These are phyloP conservation scores for Kuraishia cidri DNA, from an alignment of 805 yeast genomes.

Conservation along the genomic window DNA sequence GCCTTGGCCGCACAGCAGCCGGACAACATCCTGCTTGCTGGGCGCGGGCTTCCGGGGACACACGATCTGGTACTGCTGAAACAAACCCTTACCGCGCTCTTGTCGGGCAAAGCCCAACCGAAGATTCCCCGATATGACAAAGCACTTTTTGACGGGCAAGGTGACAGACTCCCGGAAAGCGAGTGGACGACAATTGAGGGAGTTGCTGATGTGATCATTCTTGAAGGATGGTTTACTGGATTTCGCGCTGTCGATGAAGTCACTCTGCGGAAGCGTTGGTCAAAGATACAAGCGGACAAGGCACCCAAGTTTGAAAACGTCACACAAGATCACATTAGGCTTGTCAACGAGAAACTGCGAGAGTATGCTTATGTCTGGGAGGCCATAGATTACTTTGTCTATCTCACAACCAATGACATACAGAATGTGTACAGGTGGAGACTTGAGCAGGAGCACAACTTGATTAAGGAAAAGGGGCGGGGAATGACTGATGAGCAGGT, in stretches of 20 bases:
- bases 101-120: slow-evolving; percentile 9
- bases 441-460: slow-evolving; percentile 58
- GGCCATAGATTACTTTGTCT: slow-evolving; percentile 50
- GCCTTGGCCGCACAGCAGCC: slow-evolving; percentile 27
- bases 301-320: slow-evolving; percentile 11
- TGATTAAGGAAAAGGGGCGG: slow-evolving; percentile 41
- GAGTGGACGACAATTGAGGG: slow-evolving; percentile 24
- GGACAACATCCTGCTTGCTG: slow-evolving; percentile 47
- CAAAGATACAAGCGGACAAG: slow-evolving; percentile 7
- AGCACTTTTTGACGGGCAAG: slow-evolving; percentile 59
- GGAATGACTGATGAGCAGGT: slow-evolving; percentile 84
- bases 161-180: slow-evolving; percentile 50
- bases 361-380: slow-evolving; percentile 49
- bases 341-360: slow-evolving; percentile 43
- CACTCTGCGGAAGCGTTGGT: slow-evolving; percentile 19
- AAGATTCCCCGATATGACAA: slow-evolving; percentile 72
- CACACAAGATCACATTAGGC: slow-evolving; percentile 12
- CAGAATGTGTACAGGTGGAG: slow-evolving; percentile 74
- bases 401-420: slow-evolving; percentile 50
- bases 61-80: slow-evolving; percentile 58
- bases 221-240: slow-evolving; percentile 96
- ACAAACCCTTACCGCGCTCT: slow-evolving; percentile 22
- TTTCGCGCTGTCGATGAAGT: slow-evolving; percentile 33
- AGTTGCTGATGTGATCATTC: slow-evolving; percentile 55
- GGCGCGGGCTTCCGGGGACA: slow-evolving; percentile 92